A percentile compares a stretch with the other conserved stretches of the same genome.
Conservation (phyloP, 306 rosid genomes). For the Cicer arietinum region DNA sequence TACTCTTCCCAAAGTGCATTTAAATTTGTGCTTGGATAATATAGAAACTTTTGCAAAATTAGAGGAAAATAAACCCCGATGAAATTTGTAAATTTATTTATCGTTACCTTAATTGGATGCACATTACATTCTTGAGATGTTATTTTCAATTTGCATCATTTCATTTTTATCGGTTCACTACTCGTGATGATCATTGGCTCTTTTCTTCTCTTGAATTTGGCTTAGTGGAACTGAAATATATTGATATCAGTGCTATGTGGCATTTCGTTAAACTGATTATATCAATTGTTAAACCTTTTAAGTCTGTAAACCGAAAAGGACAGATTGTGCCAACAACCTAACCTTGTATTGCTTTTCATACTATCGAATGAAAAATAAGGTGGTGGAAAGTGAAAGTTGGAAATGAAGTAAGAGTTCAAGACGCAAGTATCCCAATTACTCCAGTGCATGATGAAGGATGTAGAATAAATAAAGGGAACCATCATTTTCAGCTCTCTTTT, state of each 20-base stretch:
- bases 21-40: not conserved
- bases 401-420: not conserved
- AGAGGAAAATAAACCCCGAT: slow-evolving; percentile 17
- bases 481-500: not conserved
- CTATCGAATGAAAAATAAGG: not conserved
- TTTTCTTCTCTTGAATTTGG: not conserved
- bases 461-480: not conserved
- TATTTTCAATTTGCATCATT: slow-evolving; percentile 3
- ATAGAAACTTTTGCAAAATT: slow-evolving; percentile 23
- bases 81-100: slow-evolving; percentile 1
- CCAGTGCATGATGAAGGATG: not conserved
- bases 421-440: slow-evolving; percentile 1
- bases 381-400: not conserved
- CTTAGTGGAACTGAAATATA: not conserved
- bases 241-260: not conserved
- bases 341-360: slow-evolving; percentile 27
- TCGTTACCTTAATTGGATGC: slow-evolving; percentile 19
- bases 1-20: not conserved
- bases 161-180: not conserved
- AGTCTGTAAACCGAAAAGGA: not conserved
- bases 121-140: slow-evolving; percentile 35
- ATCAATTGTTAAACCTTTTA: not conserved
- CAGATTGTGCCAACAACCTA: slow-evolving; percentile 6
- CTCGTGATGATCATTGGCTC: not conserved
- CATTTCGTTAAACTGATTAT: not conserved